Evolutionary conservation across 495 filamentous ascomycete species (phyloP).

Genomic region (Barbatosphaeria neglecta): DNA sequence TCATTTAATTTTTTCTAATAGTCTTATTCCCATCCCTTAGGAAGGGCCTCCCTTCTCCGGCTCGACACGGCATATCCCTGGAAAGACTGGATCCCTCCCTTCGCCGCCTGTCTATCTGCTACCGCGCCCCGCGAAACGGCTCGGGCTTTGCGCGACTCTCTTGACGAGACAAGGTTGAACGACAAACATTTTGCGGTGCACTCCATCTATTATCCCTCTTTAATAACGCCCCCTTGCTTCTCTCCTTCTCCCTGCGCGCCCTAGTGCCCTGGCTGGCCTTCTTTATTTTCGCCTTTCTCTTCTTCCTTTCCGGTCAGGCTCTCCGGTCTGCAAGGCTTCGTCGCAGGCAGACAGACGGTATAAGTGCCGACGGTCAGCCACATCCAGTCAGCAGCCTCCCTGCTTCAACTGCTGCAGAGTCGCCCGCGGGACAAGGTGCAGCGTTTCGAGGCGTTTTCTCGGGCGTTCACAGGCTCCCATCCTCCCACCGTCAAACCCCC

Average conservation of each 20-base stretch:
- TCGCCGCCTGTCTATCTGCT: neutral
- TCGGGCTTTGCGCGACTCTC: neutral
- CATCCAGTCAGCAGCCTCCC: neutral
- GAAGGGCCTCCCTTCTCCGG: too few species aligned
- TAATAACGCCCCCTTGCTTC: neutral
- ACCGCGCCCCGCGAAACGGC: neutral
- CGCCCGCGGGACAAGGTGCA: too few species aligned
- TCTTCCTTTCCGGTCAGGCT: neutral
- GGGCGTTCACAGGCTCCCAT: neutral
- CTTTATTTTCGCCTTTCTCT: too few species aligned
- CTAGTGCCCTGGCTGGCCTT: neutral
- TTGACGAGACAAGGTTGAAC: neutral
- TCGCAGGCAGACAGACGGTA: neutral
- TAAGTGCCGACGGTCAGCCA: neutral
- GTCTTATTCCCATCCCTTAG: neutral
- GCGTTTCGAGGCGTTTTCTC: neutral
- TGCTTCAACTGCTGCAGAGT: too few species aligned
- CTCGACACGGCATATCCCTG: neutral
- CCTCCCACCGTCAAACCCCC: neutral
- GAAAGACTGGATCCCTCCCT: neutral
- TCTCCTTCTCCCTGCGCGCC: too few species aligned
- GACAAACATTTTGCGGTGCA: too few species aligned
- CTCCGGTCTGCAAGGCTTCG: neutral
- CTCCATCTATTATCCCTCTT: too few species aligned
- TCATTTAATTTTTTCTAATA: neutral